phyloP scores from a whole-genome alignment of 305 asterid species.

The Fraxinus ornus region DNA sequence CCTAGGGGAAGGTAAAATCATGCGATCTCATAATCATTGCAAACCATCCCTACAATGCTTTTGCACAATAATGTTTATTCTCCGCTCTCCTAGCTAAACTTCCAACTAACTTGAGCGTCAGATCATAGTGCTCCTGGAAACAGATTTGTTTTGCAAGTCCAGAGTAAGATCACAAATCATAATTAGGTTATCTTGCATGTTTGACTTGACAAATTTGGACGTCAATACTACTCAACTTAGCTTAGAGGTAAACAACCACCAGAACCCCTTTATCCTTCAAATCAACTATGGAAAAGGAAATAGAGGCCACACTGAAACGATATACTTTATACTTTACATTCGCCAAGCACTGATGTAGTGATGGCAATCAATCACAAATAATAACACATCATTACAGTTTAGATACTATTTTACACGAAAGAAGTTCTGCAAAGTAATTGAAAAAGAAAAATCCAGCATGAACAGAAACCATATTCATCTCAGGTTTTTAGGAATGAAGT shows the following conservation, averaged over 20 bases:
- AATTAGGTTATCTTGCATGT: background rate
- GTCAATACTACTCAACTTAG: background rate
- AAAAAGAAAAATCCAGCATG: background rate
- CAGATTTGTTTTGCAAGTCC: background rate
- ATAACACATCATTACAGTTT: background rate
- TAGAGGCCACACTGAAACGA: background rate
- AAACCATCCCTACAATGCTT: background rate
- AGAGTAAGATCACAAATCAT: background rate
- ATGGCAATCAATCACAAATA: background rate
- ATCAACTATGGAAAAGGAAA: background rate
- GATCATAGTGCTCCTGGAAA: background rate
- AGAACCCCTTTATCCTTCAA: background rate
- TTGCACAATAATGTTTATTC: background rate
- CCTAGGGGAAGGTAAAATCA: background rate
- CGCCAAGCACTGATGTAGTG: background rate
- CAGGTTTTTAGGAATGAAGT: background rate
- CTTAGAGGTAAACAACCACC: background rate
- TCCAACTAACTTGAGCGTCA: background rate
- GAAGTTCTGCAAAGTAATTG: background rate
- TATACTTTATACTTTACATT: background rate
- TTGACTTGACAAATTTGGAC: background rate
- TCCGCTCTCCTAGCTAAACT: background rate
- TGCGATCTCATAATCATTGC: background rate
- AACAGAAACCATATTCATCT: background rate
- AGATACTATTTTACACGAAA: background rate